phyloP scores from a whole-genome alignment of 352 stramenopile species.

The Phytophthora idaei region DNA sequence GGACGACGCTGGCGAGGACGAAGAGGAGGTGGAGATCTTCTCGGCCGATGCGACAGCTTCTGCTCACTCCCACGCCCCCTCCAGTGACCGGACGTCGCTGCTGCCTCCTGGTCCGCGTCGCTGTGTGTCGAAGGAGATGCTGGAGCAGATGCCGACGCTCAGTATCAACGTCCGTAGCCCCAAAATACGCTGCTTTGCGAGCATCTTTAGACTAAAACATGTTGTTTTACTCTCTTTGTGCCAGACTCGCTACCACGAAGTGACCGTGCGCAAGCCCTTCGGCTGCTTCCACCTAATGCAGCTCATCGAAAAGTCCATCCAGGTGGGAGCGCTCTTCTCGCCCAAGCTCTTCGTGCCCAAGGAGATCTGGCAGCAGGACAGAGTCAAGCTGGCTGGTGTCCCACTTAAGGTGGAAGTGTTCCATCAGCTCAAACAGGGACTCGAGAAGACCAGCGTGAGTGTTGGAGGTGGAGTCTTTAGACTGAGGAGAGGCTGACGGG shows the following conservation, averaged over 20 bases:
- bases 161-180: slow-evolving; percentile 53
- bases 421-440: slow-evolving; percentile 66
- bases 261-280: slow-evolving; percentile 57
- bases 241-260: slow-evolving; percentile 67
- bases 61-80: not conserved
- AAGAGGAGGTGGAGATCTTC: slow-evolving; percentile 37
- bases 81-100: slow-evolving; percentile 42
- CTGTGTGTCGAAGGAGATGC: slow-evolving; percentile 70
- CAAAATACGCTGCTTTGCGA: not conserved
- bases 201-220: slow-evolving; percentile 4
- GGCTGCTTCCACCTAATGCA: slow-evolving; percentile 83
- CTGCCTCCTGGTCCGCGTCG: slow-evolving; percentile 36
- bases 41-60: slow-evolving; percentile 4
- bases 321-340: slow-evolving; percentile 74
- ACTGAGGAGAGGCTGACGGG: not conserved
- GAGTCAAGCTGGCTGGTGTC: slow-evolving; percentile 62
- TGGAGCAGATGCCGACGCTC: slow-evolving; percentile 73
- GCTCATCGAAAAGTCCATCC: slow-evolving; percentile 81
- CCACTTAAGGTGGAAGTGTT: slow-evolving; percentile 69
- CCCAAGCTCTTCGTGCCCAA: slow-evolving; percentile 77
- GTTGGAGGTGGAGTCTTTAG: not conserved
- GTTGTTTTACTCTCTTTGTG: not conserved
- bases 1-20: slow-evolving; percentile 22
- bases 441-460: slow-evolving; percentile 73
- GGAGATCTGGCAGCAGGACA: slow-evolving; percentile 83